These are phyloP conservation scores for Candida pini DNA, from an alignment of 805 yeast genomes.

Conservation along the genomic window DNA sequence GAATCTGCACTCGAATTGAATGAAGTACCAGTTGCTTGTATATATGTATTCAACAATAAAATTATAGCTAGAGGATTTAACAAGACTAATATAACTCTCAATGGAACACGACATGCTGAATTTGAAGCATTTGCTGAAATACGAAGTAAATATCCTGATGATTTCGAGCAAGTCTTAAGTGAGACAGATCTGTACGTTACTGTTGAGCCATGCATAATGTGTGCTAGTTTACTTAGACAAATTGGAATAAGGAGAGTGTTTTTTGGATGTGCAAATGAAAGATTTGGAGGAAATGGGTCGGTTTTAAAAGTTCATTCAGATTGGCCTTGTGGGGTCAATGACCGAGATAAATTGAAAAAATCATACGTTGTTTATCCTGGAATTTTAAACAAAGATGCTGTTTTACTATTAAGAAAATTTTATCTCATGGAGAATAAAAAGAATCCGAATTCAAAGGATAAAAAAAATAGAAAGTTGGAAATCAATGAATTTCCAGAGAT, in stretches of 20 bases:
- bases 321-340: slow-evolving; percentile 6
- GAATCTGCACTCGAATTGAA: slow-evolving; percentile 55
- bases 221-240: slow-evolving; percentile 88
- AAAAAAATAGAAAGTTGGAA: slow-evolving; percentile 60
- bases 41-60: slow-evolving; percentile 46
- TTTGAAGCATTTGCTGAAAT: slow-evolving; percentile 68
- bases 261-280: slow-evolving; percentile 90
- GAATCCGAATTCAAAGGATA: slow-evolving; percentile 77
- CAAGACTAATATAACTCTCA: slow-evolving; percentile 75
- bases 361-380: slow-evolving; percentile 68
- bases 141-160: slow-evolving; percentile 26
- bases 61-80: slow-evolving; percentile 77
- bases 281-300: slow-evolving; percentile 96
- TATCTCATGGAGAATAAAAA: slow-evolving; percentile 79
- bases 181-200: slow-evolving; percentile 79
- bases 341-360: slow-evolving; percentile 17
- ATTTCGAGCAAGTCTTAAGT: slow-evolving; percentile 34
- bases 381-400: slow-evolving; percentile 72
- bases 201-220: slow-evolving; percentile 98
- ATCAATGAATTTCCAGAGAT: slow-evolving; percentile 53
- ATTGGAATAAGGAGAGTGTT: slow-evolving; percentile 66
- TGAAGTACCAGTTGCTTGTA: slow-evolving; percentile 85
- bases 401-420: slow-evolving; percentile 72
- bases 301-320: slow-evolving; percentile 59
- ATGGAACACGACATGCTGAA: slow-evolving; percentile 93